Evolutionary conservation across 208 protist genomes (phyloP), one percentile per base, ranked within the genome.

Genomic region (Leishmania martiniquensis): DNA sequence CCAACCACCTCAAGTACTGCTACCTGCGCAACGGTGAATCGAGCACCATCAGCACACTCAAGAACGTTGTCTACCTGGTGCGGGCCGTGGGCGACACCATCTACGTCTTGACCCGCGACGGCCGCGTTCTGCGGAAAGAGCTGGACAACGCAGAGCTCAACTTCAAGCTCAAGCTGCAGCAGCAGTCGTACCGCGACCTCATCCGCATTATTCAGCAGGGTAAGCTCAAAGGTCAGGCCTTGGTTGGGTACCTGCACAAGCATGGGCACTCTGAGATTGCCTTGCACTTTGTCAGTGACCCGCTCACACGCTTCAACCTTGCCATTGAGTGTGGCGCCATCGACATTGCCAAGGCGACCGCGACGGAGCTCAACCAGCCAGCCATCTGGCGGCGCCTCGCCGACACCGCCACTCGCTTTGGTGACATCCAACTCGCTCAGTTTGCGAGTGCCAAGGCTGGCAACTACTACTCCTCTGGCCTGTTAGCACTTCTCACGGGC

Each of bases 1-100:
- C 93, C 1, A 99, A 98, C 87, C 99, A 99, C 85, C 93, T 99
- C 66, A 99, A 99, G 83, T 99, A 99, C 87, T 96, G 91, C 83
- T 91, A 89, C 81, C 70, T 96, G 52, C 84, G 82, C 67, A 98
- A 85, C 78, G 98, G 98, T 42, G 99, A 99, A 80, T 92, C 77
- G 45, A 99, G 98, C 67, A 99, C 99, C 49, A 99, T 99, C 86
- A 92, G 96, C 59, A 99, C 98, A 2, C 84, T 99, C 7, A 93
- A 98, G n/a, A 86, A 88, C 44, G 96, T 98, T 1, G 88, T 99
- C 37, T 99, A 99, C 84, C 86, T 99, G 9, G 96, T 98, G 32
- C 76, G 80, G 12, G 95, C 98, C 29, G 81, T 86, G 22, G 95
- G 93, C 34, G 94, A 97, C 77, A 80, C 83, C 22, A 80, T 99